Evolutionary conservation across 768 basidiomycete species (phyloP).

Genomic region (Boletus subparvulus): DNA sequence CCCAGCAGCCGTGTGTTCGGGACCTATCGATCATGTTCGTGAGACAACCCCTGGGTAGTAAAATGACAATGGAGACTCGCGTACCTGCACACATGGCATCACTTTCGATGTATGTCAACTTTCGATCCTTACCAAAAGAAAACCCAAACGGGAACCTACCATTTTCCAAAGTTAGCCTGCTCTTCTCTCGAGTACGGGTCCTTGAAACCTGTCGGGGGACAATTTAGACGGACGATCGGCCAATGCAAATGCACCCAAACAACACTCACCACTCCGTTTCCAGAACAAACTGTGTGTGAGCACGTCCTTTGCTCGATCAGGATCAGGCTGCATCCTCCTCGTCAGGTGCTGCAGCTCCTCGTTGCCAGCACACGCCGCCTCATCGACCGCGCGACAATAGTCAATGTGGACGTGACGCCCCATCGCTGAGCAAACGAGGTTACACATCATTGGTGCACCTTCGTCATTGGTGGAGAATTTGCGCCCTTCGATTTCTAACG

Average conservation of each 20-base stretch:
- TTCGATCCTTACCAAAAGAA: background rate
- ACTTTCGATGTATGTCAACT: constrained; percentile 24
- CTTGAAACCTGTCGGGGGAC: constrained; percentile 47
- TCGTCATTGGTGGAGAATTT: constrained; percentile 54
- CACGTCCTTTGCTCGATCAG: constrained; percentile 49
- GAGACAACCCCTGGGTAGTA: no score
- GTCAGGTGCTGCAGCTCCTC: constrained; percentile 48
- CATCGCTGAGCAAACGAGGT: constrained; percentile 51
- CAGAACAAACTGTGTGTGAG: constrained; percentile 56
- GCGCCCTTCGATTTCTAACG: constrained; percentile 54
- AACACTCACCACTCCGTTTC: constrained; percentile 51
- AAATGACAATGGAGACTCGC: background rate
- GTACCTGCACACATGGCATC: constrained; percentile 53
- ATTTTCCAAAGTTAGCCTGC: constrained; percentile 51
- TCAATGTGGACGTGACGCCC: constrained; percentile 60
- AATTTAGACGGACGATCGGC: background rate
- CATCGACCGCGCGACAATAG: constrained; percentile 49
- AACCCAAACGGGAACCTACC: constrained; percentile 35
- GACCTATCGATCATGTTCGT: no score
- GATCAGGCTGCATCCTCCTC: constrained; percentile 44
- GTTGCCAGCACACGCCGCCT: constrained; percentile 37
- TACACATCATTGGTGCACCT: constrained; percentile 66
- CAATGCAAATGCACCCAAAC: background rate
- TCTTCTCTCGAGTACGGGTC: constrained; percentile 65
- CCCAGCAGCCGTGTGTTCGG: no score